phyloP scores from a whole-genome alignment of 2,329 filamentous ascomycete genomes.

The Bipolaris bicolor region DNA sequence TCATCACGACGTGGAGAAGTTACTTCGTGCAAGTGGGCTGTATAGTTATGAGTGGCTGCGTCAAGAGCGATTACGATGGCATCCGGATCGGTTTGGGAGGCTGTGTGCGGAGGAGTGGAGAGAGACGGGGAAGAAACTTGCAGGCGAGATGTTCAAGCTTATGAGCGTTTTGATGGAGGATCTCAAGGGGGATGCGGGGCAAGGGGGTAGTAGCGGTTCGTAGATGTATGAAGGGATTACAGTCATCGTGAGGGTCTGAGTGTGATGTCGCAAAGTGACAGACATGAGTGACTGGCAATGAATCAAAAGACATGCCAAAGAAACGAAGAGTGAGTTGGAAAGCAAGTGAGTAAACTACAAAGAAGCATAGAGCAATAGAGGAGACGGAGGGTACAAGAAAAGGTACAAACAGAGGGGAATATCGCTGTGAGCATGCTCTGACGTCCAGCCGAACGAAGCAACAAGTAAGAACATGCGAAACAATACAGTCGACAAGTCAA shows the following conservation, averaged over 20 bases:
- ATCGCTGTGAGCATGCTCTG: not conserved
- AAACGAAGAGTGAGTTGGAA: not conserved
- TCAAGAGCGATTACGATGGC: constrained; percentile 45
- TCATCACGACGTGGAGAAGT: constrained; percentile 42
- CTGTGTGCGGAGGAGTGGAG: constrained; percentile 42
- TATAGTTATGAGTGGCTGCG: constrained; percentile 47
- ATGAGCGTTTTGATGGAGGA: constrained; percentile 41
- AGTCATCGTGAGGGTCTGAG: not conserved
- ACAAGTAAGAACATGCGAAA: not conserved
- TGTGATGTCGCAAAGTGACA: not conserved
- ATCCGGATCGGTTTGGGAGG: constrained; percentile 47
- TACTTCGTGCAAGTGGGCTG: constrained; percentile 39
- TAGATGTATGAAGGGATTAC: not conserved
- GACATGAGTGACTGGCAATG: not conserved
- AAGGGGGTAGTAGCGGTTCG: not conserved
- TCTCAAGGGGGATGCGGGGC: constrained; percentile 12
- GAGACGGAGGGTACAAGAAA: not conserved
- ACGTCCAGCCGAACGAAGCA: not conserved
- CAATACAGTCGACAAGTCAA: not conserved
- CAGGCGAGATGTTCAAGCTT: constrained; percentile 48
- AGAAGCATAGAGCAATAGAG: not conserved
- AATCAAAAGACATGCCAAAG: no score
- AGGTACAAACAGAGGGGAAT: not conserved
- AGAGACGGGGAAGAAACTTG: constrained; percentile 39
- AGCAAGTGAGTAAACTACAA: not conserved